Evolutionary conservation across 2,329 filamentous ascomycete species (phyloP).

Genomic region (Venturia effusa): DNA sequence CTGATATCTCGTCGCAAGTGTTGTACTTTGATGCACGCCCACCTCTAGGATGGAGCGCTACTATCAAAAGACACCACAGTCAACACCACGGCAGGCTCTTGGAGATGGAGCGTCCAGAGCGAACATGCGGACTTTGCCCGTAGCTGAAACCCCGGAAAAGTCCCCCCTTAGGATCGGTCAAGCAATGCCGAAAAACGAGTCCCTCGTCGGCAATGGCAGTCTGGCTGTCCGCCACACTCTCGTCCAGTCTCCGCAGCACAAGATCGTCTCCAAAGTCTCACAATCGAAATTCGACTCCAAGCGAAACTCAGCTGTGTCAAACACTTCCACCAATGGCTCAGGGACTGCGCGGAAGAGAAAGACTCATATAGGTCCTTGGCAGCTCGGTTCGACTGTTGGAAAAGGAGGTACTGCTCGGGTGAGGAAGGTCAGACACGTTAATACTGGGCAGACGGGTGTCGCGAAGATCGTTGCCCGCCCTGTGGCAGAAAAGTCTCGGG

Average conservation of each 20-base stretch:
- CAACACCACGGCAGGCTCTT: neutral
- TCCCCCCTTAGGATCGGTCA: neutral
- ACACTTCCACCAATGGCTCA: slow-evolving; percentile 25
- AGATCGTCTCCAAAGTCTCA: slow-evolving; percentile 41
- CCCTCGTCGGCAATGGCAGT: slow-evolving; percentile 32
- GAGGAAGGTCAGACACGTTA: slow-evolving; percentile 67
- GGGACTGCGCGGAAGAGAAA: slow-evolving; percentile 38
- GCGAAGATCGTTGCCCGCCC: slow-evolving; percentile 89
- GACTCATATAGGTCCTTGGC: slow-evolving; percentile 87
- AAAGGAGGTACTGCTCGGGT: slow-evolving; percentile 85
- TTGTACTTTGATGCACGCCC: neutral
- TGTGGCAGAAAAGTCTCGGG: slow-evolving; percentile 68
- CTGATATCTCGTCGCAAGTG: neutral
- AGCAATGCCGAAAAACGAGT: slow-evolving; percentile 32
- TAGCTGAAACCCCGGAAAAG: neutral
- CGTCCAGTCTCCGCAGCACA: slow-evolving; percentile 29
- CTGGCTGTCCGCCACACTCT: slow-evolving; percentile 29
- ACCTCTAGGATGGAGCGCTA: neutral
- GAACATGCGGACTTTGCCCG: neutral
- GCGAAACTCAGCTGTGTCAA: slow-evolving; percentile 13
- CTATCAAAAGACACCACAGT: neutral
- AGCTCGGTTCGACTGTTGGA: slow-evolving; percentile 78
- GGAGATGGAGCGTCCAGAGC: slow-evolving; percentile 6
- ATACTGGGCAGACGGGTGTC: slow-evolving; percentile 72
- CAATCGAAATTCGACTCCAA: slow-evolving; percentile 22